Conservation (phyloP, 306 rosid species). For the Cucurbita maxima region DNA sequence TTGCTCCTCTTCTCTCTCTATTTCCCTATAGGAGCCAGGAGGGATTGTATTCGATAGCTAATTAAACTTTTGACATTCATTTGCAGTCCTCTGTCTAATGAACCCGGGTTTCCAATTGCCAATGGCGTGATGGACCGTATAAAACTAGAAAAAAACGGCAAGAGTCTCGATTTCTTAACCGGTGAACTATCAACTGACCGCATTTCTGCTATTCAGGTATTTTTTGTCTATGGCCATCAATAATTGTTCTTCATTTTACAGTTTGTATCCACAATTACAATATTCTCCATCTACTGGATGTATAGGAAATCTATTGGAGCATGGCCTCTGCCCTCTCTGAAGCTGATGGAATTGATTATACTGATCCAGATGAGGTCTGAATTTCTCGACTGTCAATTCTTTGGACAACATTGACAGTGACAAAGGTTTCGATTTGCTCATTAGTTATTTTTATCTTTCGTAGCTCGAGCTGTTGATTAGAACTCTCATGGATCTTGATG, state of each 20-base stretch:
- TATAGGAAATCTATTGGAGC: conserved; percentile 88
- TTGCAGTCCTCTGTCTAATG: conserved; percentile 43
- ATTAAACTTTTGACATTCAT: conserved; percentile 16
- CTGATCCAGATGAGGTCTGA: conserved; percentile 92
- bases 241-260: background rate
- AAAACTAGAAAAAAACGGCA: conserved; percentile 63
- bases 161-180: conserved; percentile 45
- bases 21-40: too few relatives aligned
- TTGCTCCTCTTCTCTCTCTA: background rate
- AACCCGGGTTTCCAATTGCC: conserved; percentile 25
- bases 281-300: background rate
- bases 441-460: conserved; percentile 10
- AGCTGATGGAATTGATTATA: conserved; percentile 94
- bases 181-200: conserved; percentile 62
- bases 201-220: conserved; percentile 71
- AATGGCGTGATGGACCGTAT: conserved; percentile 28
- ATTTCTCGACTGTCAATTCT: background rate
- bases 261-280: conserved; percentile 6
- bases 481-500: conserved; percentile 88
- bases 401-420: background rate
- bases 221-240: background rate
- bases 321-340: conserved; percentile 86
- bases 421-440: conserved; percentile 1
- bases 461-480: conserved; percentile 87
- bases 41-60: background rate